phyloP scores from a whole-genome alignment of 257 asterid species.

The Solanum tarapatanum region DNA sequence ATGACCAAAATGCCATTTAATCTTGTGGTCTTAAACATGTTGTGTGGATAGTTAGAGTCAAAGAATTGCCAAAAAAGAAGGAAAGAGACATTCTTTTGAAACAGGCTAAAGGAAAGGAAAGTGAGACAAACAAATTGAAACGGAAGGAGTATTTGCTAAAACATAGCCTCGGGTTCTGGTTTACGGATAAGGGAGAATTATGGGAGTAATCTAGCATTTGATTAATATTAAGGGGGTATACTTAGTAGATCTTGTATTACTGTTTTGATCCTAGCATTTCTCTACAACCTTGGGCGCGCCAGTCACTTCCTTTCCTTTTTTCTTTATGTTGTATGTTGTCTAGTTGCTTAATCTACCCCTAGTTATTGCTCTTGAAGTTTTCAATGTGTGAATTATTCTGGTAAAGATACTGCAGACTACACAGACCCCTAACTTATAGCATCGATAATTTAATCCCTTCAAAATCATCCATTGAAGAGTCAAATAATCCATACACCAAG shows the following conservation, averaged over 20 bases:
- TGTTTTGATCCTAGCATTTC: background rate
- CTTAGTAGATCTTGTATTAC: background rate
- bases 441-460: background rate
- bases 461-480: background rate
- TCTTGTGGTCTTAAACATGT: background rate
- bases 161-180: background rate
- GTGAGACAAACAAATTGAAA: background rate
- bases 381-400: background rate
- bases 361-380: background rate
- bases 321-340: background rate
- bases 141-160: background rate
- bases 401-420: background rate
- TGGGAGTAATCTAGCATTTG: background rate
- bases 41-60: background rate
- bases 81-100: background rate
- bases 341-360: background rate
- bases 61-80: background rate
- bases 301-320: background rate
- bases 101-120: background rate
- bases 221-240: background rate
- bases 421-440: background rate
- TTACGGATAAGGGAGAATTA: background rate
- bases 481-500: background rate
- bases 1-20: background rate
- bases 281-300: background rate